These are phyloP conservation scores for Parmales sp. DNA, from an alignment of 108 stramenopile genomes.

Conservation along the genomic window DNA sequence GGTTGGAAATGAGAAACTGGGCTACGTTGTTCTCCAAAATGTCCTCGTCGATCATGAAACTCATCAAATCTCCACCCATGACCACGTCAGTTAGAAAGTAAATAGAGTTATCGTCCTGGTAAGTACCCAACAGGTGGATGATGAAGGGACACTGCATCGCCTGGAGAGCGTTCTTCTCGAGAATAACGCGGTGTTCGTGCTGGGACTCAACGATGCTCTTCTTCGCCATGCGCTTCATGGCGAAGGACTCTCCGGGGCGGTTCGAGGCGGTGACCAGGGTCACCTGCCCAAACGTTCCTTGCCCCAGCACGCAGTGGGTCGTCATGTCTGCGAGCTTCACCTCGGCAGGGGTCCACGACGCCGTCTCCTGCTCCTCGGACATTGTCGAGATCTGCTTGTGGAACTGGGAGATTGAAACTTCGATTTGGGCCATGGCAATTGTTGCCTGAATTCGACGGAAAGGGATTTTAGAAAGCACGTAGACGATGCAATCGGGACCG, in stretches of 20 bases:
- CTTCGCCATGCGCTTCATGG: constrained; percentile 42
- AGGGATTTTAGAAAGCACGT: constrained; percentile 29
- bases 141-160: constrained; percentile 25
- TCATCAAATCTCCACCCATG: constrained; percentile 34
- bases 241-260: constrained; percentile 17
- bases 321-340: constrained; percentile 23
- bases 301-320: constrained; percentile 19
- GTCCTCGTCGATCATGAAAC: constrained; percentile 40
- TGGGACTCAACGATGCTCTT: constrained; percentile 23
- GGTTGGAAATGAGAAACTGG: constrained; percentile 48
- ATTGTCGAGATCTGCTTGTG: neutral
- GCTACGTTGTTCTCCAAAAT: constrained; percentile 26
- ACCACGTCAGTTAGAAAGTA: constrained; percentile 41
- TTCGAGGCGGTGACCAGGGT: constrained; percentile 25
- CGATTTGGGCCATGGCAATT: constrained; percentile 28
- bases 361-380: constrained; percentile 4
- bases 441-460: constrained; percentile 30
- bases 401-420: constrained; percentile 15
- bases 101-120: constrained; percentile 30
- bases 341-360: constrained; percentile 11
- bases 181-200: constrained; percentile 31
- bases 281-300: constrained; percentile 36
- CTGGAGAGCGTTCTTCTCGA: constrained; percentile 32
- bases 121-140: constrained; percentile 29
- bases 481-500: constrained; percentile 29